Base-by-base conservation (phyloP, 2,329 filamentous ascomycete species). In the Onygenales sp. region DNA sequence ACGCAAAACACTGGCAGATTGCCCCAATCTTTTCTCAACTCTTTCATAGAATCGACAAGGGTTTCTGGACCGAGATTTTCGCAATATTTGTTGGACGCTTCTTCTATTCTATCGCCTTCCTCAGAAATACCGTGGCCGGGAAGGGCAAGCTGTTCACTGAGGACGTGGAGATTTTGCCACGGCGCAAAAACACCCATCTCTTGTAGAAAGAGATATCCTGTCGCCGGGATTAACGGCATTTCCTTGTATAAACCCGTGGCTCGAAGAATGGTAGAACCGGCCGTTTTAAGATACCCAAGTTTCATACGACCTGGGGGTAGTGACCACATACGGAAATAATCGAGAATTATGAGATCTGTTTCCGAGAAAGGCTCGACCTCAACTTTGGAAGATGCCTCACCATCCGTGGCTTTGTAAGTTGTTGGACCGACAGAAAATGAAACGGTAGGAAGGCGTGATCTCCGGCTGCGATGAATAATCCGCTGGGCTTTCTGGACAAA, bases 181-280 rank as follows among this genome's bases (percentile, higher is more conserved):
- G 82, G 82, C 7, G 76, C 63, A n/a, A 83, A 65, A 0, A 81
- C 78, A 2, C 82, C 82, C 21, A 85, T 67, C 59, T 85, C 82
- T 60, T 84, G 80, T 32, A 85, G 62, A 51, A 85, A 77, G 13
- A 80, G 59, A 48, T 69, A 69, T 38, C 75, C 73, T 36, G 75
- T 71, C 7, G 60, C 57, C 11, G 65, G 55, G 43, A 64, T 65
- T 14, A 76, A 59, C 11, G 63, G 64, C 38, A 74, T 61, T 31
- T 65, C 66, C 32, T 70, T 69, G 63, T 85, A 85, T 65, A 80
- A 73, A 3, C 76, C 79, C 0, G 76, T 78, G 2, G 78, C 76
- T 45, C 77, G 75, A 54, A 85, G 67, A 13, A 85, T 73, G 52
- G 80, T 67, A 13, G 80, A 75, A 21, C 76, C 78, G 21, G 81